These are phyloP conservation scores for Panicum miliaceum DNA, from an alignment of 176 grass and related monocot species.

Conservation along the genomic window DNA sequence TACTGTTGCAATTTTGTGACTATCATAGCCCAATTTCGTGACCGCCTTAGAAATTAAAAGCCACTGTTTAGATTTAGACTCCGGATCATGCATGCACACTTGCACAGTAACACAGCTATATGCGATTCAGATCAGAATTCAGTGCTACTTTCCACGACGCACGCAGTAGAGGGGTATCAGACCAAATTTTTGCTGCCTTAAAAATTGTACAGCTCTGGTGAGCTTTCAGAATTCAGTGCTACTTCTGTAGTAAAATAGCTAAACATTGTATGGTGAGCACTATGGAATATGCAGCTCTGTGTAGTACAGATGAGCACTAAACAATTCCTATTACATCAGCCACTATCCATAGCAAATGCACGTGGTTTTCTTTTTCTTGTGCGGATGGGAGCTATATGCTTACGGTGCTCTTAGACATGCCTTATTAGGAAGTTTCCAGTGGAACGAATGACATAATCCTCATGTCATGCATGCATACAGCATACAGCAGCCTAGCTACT, in stretches of 20 bases:
- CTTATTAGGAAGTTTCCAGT: background rate
- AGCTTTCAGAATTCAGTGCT: too few relatives aligned
- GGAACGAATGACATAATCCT: conserved; percentile 22
- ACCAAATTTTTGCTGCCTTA: background rate
- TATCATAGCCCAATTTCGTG: background rate
- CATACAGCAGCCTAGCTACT: background rate
- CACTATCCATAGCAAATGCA: background rate
- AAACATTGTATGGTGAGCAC: background rate
- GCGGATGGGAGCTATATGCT: conserved; percentile 4
- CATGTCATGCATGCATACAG: conserved; percentile 9
- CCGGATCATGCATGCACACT: background rate
- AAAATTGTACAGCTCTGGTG: too few relatives aligned
- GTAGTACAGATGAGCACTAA: background rate
- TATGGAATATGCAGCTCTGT: background rate
- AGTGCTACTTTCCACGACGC: background rate
- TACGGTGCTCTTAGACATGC: background rate
- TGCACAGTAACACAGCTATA: background rate
- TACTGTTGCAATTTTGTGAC: background rate
- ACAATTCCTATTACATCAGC: background rate
- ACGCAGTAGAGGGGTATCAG: background rate
- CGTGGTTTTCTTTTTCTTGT: background rate
- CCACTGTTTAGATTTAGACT: background rate
- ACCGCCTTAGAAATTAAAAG: background rate
- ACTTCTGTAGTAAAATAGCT: background rate
- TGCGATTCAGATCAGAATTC: background rate